phyloP scores from a whole-genome alignment of 1,284 basidiomycete genomes.

The Jaminaea rosea region DNA sequence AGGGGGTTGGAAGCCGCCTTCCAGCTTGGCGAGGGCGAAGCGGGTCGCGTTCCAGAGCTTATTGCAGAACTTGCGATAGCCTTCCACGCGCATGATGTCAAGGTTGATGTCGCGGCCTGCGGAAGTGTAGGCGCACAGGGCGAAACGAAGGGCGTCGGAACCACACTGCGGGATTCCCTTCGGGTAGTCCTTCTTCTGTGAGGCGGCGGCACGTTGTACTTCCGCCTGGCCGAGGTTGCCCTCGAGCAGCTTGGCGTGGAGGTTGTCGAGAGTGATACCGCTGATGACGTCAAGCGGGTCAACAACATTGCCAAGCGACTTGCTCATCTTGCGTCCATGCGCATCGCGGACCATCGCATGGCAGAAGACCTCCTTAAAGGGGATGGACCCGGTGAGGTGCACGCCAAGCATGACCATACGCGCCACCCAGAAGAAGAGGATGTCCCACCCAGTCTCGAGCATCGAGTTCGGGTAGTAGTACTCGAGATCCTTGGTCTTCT shows the following conservation, averaged over 20 bases:
- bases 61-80: constrained; percentile 97
- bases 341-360: constrained; percentile 99
- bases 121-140: constrained; percentile 81
- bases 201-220: constrained; percentile 77
- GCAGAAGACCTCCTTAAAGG: constrained; percentile 95
- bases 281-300: constrained; percentile 94
- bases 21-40: constrained; percentile 59
- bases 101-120: constrained; percentile 56
- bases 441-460: constrained; percentile 98
- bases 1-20: constrained; percentile 37
- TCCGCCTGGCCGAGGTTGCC: constrained; percentile 94
- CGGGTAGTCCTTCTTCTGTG: constrained; percentile 98
- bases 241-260: constrained; percentile 76
- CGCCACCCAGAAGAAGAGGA: constrained; percentile 98
- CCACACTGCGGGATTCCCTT: constrained; percentile 99
- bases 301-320: constrained; percentile 95
- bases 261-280: constrained; percentile 69
- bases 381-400: constrained; percentile 78
- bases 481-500: constrained; percentile 48
- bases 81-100: constrained; percentile 93
- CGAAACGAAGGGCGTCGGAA: constrained; percentile 89
- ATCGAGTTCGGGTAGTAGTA: constrained; percentile 79
- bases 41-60: constrained; percentile 99
- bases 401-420: constrained; percentile 94
- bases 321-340: constrained; percentile 97